Base-by-base conservation (phyloP, 2,329 filamentous ascomycete species). In the Cadophora luteo-olivacea region DNA sequence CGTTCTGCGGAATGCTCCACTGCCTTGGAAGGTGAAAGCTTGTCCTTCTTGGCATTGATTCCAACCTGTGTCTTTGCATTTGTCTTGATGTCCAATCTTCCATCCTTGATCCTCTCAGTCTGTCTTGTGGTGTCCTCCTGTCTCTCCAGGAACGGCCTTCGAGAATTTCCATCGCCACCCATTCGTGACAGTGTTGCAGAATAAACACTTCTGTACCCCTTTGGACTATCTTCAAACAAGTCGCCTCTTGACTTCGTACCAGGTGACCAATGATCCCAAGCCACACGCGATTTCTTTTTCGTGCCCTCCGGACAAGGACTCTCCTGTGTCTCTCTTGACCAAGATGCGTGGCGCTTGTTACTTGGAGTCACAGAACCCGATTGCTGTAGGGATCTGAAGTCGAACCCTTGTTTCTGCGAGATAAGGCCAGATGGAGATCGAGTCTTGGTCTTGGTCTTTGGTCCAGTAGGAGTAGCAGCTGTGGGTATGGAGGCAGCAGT, bases 371-470 rank as follows among this genome's bases (percentile, higher is more conserved):
- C 51, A n/a, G 19, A 2, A 14, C 4, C 2, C 1, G 6, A 32
- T n/a, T 54, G 4, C 14, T 54, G 51, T 16, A n/a, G 19, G 12
- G 25, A 54, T 11, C 19, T 29, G 14, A 19, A 54, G 11, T 54
- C 25, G 25, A 19, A 4, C 11, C 33, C 25, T 8, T 9, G 25
- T 19, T 54, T n/a, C 14, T 54, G 51, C 14, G 12, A 54, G 7
- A n/a, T 12, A 9, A 32, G 14, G 4, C 51, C 33, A 25, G 8
- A 19, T 1, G 51, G 25, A 16, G 25, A 33, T 16, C 51, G 25
- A 32, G n/a, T n/a, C n/a, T n/a, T n/a, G n/a, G 51, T 54, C 51
- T 54, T 54, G 12, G 25, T 54, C 12, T n/a, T 33, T 54, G 51
- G 51, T 3, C 6, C 14, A 14, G 16, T 19, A n/a, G 45, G 45